A percentile compares a stretch with the other conserved stretches of the same genome.
These are phyloP conservation scores for Gastrolobium bilobum DNA, from an alignment of 306 rosid species.

Conservation along the genomic window DNA sequence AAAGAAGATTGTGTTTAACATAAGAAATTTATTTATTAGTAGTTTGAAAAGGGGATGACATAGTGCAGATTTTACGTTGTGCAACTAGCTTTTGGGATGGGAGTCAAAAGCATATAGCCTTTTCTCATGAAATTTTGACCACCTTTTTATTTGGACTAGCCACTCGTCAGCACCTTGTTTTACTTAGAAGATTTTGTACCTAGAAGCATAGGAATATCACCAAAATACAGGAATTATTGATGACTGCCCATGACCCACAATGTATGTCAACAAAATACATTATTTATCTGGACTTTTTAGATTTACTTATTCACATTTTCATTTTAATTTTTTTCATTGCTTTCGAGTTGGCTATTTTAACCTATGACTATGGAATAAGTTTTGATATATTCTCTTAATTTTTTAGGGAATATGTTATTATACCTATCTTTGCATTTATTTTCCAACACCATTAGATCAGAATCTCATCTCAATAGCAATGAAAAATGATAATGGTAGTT, in stretches of 20 bases:
- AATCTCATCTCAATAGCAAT: too few relatives aligned
- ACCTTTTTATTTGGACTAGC: constrained; percentile 5
- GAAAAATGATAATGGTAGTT: too few relatives aligned
- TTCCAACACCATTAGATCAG: too few relatives aligned
- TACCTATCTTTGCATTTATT: too few relatives aligned
- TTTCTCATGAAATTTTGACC: constrained; percentile 34
- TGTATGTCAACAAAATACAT: neutral
- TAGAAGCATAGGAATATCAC: constrained; percentile 44
- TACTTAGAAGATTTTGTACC: constrained; percentile 49
- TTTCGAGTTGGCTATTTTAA: neutral
- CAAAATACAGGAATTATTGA: constrained; percentile 18
- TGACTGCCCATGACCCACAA: neutral
- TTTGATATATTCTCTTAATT: neutral
- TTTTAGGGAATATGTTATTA: too few relatives aligned
- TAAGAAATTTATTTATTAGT: constrained; percentile 19
- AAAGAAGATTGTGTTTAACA: constrained; percentile 46
- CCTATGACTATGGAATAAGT: neutral
- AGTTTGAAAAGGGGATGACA: constrained; percentile 36
- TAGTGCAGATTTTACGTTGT: constrained; percentile 45
- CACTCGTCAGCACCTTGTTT: constrained; percentile 39
- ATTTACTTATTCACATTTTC: neutral
- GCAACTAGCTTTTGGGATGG: constrained; percentile 39
- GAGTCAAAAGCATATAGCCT: neutral
- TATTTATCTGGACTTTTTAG: neutral
- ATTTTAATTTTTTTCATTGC: neutral